Evolutionary conservation across 768 basidiomycete species (phyloP), one percentile per base, ranked within the genome.

Genomic region (Omphalotus guepiniiformis): DNA sequence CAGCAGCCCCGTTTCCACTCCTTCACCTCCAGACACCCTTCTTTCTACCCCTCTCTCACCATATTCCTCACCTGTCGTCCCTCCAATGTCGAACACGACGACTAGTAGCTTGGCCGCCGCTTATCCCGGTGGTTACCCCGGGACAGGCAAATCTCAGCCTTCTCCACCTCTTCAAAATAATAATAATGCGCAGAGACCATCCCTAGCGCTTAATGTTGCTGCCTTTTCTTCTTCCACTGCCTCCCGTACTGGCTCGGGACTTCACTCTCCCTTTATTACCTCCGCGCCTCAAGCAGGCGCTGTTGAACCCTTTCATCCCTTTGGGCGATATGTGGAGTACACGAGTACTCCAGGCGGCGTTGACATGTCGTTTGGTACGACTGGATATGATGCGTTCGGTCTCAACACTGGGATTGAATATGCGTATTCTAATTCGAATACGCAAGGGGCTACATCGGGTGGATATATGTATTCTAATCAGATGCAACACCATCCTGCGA

Each of bases 21-120:
- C 36, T n/a, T 47, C 46, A 15, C 38, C 76, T 0, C 74, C 80
- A 3, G 68, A 75, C 44, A 78, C 78, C 1, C 72, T 79, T 5
- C 70, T 75, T n/a, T 75, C 77, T 0, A 75, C 79, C 0, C 74
- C 72, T 0, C 59, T 71, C 29, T 72, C 68, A 16, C 60, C 68
- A 1, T 73, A 72, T 52, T 63, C 71, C 1, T 69, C 68, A 5
- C 70, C 73, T 68, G n/a, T n/a, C n/a, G n/a, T n/a, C n/a, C n/a
- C n/a, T n/a, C n/a, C n/a, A n/a, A n/a, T n/a, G n/a, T 0, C 64
- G 68, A 54, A 63, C 21, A n/a, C 18, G n/a, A n/a, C 32, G n/a
- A 46, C 39, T 36, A 46, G 34, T 23, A 46, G 44, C 28, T 13
- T 47, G 18, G 46, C 46, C 19, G 46, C 46, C 15, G 46, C 46